Conservation (phyloP, 306 rosid genomes). For the Erythrophleum fordii region DNA sequence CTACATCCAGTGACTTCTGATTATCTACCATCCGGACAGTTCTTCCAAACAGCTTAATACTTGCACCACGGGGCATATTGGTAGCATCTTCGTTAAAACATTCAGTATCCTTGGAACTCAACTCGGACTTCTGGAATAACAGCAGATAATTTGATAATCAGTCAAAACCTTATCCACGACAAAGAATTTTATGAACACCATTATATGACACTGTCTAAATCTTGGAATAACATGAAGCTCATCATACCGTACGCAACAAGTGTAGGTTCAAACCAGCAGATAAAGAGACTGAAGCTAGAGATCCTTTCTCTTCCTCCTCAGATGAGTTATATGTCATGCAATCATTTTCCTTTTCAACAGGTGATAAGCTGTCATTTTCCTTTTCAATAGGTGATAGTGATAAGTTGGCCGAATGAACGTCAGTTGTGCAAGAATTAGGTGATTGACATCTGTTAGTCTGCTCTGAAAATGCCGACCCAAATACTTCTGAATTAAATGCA, state of each 20-base stretch:
- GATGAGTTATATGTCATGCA: slow-evolving; percentile 51
- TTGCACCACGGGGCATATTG: slow-evolving; percentile 26
- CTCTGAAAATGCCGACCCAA: slow-evolving; percentile 49
- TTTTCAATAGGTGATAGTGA: slow-evolving; percentile 59
- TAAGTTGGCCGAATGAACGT: slow-evolving; percentile 52
- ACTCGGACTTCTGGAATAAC: slow-evolving; percentile 61
- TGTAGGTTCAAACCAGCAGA: slow-evolving; percentile 41
- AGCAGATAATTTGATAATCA: slow-evolving; percentile 31
- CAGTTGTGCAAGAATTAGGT: slow-evolving; percentile 72
- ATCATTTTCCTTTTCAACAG: slow-evolving; percentile 62
- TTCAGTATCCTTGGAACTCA: slow-evolving; percentile 46
- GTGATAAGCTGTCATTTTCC: slow-evolving; percentile 57
- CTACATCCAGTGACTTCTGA: slow-evolving; percentile 40
- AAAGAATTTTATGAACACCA: background rate
- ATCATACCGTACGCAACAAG: slow-evolving; percentile 54
- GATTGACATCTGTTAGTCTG: slow-evolving; percentile 65
- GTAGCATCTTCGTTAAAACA: slow-evolving; percentile 38
- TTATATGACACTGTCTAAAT: slow-evolving; percentile 16
- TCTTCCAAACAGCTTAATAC: slow-evolving; percentile 88
- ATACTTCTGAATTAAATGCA: slow-evolving; percentile 61
- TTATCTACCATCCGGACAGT: slow-evolving; percentile 56
- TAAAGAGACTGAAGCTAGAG: slow-evolving; percentile 42
- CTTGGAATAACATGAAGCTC: slow-evolving; percentile 29
- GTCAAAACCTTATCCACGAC: background rate
- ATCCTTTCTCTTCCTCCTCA: slow-evolving; percentile 57